phyloP scores from a whole-genome alignment of 495 filamentous ascomycete genomes.

The Neurospora sp. region DNA sequence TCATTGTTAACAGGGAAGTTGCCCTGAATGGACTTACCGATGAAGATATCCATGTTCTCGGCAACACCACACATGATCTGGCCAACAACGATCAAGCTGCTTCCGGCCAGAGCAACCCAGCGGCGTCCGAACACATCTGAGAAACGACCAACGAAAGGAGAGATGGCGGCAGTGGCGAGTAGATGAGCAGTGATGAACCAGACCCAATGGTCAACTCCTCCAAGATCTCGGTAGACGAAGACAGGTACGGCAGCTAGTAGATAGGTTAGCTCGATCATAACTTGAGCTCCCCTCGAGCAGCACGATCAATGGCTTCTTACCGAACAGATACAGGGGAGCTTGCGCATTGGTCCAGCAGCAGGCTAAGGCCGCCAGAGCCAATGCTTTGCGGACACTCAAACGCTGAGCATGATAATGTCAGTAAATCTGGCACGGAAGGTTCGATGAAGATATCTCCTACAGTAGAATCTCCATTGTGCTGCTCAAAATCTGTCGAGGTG shows the following conservation, averaged over 20 bases:
- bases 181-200: slow-evolving; percentile 65
- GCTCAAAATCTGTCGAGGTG: neutral
- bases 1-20: too few species aligned
- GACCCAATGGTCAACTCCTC: slow-evolving; percentile 56
- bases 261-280: neutral
- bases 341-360: slow-evolving; percentile 21
- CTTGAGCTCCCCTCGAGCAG: neutral
- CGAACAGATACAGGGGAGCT: slow-evolving; percentile 19
- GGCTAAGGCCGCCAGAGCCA: slow-evolving; percentile 16
- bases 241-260: slow-evolving; percentile 13
- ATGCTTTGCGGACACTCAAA: neutral
- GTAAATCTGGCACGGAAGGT: neutral
- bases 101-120: slow-evolving; percentile 54
- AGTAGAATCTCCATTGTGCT: neutral
- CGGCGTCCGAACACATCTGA: slow-evolving; percentile 62
- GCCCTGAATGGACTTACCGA: slow-evolving; percentile 35
- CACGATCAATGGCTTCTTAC: slow-evolving; percentile 1
- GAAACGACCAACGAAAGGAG: slow-evolving; percentile 61
- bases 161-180: slow-evolving; percentile 55
- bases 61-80: slow-evolving; percentile 57
- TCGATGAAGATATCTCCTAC: neutral
- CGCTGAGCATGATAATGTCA: neutral
- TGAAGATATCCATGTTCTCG: slow-evolving; percentile 56
- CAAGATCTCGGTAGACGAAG: slow-evolving; percentile 52
- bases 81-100: slow-evolving; percentile 49